phyloP scores from a whole-genome alignment of 1,139 yeast species.

The Debaryomyces coudertii region DNA sequence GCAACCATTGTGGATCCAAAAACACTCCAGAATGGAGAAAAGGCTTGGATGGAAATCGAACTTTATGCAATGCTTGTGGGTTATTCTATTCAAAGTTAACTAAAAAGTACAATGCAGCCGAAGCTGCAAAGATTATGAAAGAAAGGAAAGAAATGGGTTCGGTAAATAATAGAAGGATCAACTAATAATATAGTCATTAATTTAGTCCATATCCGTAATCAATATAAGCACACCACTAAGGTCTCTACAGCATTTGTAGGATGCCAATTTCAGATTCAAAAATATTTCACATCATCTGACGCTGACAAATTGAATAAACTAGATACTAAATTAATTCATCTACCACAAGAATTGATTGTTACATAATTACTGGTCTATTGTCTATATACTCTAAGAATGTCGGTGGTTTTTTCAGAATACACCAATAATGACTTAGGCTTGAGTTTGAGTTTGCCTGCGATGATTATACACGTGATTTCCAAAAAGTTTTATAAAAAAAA shows the following conservation, averaged over 20 bases:
- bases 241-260: background rate
- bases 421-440: too few species aligned
- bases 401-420: too few species aligned
- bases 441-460: background rate
- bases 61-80: slow-evolving; percentile 52
- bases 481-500: slow-evolving; percentile 5
- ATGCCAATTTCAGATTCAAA: too few species aligned
- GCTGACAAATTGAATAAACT: too few species aligned
- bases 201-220: background rate
- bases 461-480: slow-evolving; percentile 3
- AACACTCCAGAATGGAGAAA: slow-evolving; percentile 53
- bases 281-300: too few species aligned
- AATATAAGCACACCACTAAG: background rate
- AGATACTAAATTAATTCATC: too few species aligned
- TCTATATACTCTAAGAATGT: too few species aligned
- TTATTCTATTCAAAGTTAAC: slow-evolving; percentile 41
- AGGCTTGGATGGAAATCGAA: slow-evolving; percentile 47
- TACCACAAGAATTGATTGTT: too few species aligned
- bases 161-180: slow-evolving; percentile 24
- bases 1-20: slow-evolving; percentile 34
- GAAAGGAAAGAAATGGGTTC: slow-evolving; percentile 28
- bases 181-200: slow-evolving; percentile 1
- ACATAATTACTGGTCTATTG: too few species aligned
- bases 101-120: slow-evolving; percentile 28
- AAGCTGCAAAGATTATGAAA: slow-evolving; percentile 32